Conservation (phyloP, 257 asterid genomes). For the Rauvolfia tetraphylla region DNA sequence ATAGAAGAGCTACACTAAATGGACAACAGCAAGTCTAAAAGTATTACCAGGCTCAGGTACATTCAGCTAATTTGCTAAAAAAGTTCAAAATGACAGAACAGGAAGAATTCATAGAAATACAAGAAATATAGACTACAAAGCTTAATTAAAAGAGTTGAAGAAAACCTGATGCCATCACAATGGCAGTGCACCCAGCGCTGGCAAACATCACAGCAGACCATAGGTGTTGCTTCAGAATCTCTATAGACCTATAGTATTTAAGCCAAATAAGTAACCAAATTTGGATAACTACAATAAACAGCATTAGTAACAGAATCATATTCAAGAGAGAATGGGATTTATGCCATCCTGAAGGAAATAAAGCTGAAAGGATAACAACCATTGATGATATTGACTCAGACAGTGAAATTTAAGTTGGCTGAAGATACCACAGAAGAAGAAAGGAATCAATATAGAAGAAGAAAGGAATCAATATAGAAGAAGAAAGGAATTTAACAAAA, state of each 20-base stretch:
- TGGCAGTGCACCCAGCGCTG: slow-evolving; percentile 98
- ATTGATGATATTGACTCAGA: too few species aligned
- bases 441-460: too few species aligned
- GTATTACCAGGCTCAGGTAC: background rate
- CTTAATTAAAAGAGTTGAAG: slow-evolving; percentile 15
- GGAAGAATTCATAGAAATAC: background rate
- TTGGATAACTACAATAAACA: background rate
- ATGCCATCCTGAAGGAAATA: background rate
- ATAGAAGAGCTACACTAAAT: background rate
- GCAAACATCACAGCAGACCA: slow-evolving; percentile 98
- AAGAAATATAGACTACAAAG: background rate
- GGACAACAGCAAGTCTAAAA: background rate
- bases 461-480: too few species aligned
- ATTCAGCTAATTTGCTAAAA: background rate
- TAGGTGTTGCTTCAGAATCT: slow-evolving; percentile 98
- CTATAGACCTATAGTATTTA: slow-evolving; percentile 69
- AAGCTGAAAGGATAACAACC: background rate
- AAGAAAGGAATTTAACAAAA: background rate
- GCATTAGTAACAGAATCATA: background rate
- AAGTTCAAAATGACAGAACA: background rate
- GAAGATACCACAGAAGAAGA: too few species aligned
- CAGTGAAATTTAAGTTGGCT: background rate
- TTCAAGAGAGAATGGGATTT: background rate
- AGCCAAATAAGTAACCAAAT: slow-evolving; percentile 23
- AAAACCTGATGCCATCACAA: slow-evolving; percentile 93